Base-by-base conservation (phyloP, 163 green algal genomes). In the Volvox carteri region DNA sequence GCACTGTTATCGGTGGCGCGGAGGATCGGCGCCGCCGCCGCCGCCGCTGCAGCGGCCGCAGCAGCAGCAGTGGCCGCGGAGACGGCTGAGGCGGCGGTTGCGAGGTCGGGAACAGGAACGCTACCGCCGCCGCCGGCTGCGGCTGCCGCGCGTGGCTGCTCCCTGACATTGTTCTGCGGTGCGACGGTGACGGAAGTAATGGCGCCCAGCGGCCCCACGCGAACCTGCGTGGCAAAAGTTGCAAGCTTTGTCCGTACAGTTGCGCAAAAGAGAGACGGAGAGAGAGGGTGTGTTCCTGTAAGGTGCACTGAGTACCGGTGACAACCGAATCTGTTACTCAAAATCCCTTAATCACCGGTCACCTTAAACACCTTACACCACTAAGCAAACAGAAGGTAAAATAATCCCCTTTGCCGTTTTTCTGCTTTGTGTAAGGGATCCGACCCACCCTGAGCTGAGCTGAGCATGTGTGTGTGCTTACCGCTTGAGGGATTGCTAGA, bases 181-280 rank as follows among this genome's bases (percentile, higher is more conserved):
- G 23, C 67, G n/a, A 62, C 52, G 7, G 62, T 85, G 52, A 85
- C 39, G 52, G 77, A 72, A 18, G 54, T 42, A 35, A 85, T 73
- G 77, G 54, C 54, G 21, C 77, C 77, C 52, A 85, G 52, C 7
- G 77, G 77, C 25, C 77, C 77, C 77, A 85, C 77, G 12, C 77
- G 77, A 4, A 85, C 77, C 77, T 85, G 25, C 23, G 60, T 21
- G 9, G 37, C 35, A 46, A 23, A 9, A 48, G 65, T 76, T 11
- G 9, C 33, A 30, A 12, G 33, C 48, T 37, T 76, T 76, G 21
- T 48, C 48, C 1, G 67, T 39, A 72, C 54, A 23, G 2, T 28
- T 2, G 25, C 19, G 19, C 54, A 11, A 65, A 65, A 65, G 28
- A 12, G 8, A 11, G 6, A 65, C 54, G 8, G 28, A 65, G 28